Percentiles rank a stretch among this genome's conserved stretches.
Evolutionary conservation across 805 yeast genomes (phyloP).

Genomic region (Candida cerambycidarum): DNA sequence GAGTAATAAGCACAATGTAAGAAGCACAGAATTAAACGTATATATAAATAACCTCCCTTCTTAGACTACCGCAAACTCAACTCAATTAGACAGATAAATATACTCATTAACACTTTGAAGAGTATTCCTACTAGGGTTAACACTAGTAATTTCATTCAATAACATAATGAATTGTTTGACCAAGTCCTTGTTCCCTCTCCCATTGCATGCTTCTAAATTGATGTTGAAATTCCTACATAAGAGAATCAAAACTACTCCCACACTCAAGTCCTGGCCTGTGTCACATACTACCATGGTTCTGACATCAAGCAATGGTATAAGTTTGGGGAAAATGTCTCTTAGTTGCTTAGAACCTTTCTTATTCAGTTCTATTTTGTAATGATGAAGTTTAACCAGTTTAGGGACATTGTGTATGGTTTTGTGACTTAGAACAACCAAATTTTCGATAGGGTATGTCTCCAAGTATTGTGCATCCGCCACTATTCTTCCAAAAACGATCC

Average conservation of each 20-base stretch:
- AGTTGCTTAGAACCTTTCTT: conserved; percentile 70
- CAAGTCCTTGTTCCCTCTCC: conserved; percentile 42
- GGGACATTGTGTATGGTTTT: conserved; percentile 12
- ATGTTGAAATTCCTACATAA: conserved; percentile 47
- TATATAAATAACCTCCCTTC: no score
- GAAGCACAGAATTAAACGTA: no score
- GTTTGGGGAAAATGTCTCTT: conserved; percentile 45
- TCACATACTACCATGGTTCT: conserved; percentile 53
- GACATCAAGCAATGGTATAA: conserved; percentile 28
- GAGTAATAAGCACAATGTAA: no score
- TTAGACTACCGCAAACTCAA: no score
- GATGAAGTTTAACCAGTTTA: conserved; percentile 10
- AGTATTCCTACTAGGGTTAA: conserved; percentile 77
- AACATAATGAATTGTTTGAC: conserved; percentile 57
- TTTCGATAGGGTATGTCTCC: neutral
- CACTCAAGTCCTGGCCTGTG: conserved; percentile 64
- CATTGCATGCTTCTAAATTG: conserved; percentile 34
- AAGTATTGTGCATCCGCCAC: conserved; percentile 14
- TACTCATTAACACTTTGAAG: conserved; percentile 64
- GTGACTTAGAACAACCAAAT: conserved; percentile 27
- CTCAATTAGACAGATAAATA: neutral
- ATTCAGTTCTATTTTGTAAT: conserved; percentile 28
- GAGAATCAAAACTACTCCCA: conserved; percentile 55
- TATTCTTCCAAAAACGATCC: conserved; percentile 28
- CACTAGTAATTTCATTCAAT: conserved; percentile 47